phyloP scores from a whole-genome alignment of 1,284 basidiomycete genomes.

The Schizophyllum amplum region DNA sequence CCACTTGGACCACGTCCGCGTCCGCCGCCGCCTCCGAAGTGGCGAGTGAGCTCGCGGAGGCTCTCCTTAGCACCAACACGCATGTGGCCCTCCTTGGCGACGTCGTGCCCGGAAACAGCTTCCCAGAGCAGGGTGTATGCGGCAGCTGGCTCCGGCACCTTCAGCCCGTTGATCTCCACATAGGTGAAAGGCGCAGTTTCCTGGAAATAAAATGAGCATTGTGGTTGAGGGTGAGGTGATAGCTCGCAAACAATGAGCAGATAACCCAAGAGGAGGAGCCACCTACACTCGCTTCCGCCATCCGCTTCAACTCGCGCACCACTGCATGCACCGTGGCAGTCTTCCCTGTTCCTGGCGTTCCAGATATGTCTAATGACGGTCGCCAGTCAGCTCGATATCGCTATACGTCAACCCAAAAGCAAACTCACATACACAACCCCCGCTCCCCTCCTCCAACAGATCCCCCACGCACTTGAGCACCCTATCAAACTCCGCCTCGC shows the following conservation, averaged over 20 bases:
- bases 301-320: conserved; percentile 79
- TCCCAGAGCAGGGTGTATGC: conserved; percentile 91
- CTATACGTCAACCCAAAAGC: conserved; percentile 4
- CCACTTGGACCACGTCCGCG: conserved; percentile 52
- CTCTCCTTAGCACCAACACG: conserved; percentile 66
- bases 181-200: conserved; percentile 93
- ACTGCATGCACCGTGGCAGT: conserved; percentile 96
- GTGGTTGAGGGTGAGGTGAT: background rate
- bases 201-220: conserved; percentile 27
- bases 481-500: conserved; percentile 80
- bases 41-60: conserved; percentile 52
- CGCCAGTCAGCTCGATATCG: background rate
- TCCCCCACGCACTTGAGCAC: conserved; percentile 79
- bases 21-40: conserved; percentile 47
- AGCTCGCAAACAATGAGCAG: background rate
- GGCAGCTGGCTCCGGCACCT: conserved; percentile 81
- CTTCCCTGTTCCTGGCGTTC: conserved; percentile 97
- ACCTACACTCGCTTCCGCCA: conserved; percentile 73
- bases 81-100: conserved; percentile 50
- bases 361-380: conserved; percentile 73
- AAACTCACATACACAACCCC: conserved; percentile 88
- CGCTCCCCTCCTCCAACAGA: conserved; percentile 85
- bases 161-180: conserved; percentile 97
- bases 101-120: conserved; percentile 70
- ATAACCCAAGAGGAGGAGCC: background rate